These are phyloP conservation scores for Mycosarcoma maydis DNA, from an alignment of 1,284 basidiomycete genomes.

Conservation along the genomic window DNA sequence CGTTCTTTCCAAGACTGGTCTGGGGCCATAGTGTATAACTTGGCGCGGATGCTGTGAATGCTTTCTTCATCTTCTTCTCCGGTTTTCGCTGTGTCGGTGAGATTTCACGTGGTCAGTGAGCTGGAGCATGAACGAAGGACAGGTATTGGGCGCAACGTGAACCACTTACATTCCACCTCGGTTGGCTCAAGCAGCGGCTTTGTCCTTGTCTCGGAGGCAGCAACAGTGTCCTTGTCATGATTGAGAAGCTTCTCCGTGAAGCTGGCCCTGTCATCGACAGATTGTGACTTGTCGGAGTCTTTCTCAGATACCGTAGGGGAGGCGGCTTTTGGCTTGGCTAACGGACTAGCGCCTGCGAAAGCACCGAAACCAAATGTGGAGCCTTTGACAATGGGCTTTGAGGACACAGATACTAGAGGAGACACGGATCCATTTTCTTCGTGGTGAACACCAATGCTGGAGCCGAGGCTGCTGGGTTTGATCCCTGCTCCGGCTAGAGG, in stretches of 20 bases:
- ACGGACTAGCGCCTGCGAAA: constrained; percentile 47
- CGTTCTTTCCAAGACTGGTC: constrained; percentile 85
- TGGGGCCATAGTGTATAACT: constrained; percentile 76
- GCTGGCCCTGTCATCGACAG: constrained; percentile 16
- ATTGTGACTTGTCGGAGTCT: constrained; percentile 8
- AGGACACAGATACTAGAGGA: constrained; percentile 3
- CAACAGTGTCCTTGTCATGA: constrained; percentile 10
- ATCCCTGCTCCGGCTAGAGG: constrained; percentile 25
- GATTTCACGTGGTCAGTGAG: too few relatives aligned
- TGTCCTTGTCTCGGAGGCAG: constrained; percentile 11
- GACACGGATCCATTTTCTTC: constrained; percentile 22
- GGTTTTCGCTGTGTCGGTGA: constrained; percentile 82
- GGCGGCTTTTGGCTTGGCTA: constrained; percentile 33
- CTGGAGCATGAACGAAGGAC: too few relatives aligned
- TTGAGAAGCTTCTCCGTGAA: constrained; percentile 34
- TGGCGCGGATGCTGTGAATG: constrained; percentile 82
- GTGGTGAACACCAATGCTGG: constrained; percentile 35
- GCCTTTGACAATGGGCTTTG: constrained; percentile 33
- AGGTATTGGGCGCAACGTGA: too few relatives aligned
- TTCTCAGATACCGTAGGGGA: constrained; percentile 13
- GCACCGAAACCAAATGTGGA: constrained; percentile 53
- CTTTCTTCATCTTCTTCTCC: constrained; percentile 93
- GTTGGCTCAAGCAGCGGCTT: constrained; percentile 30
- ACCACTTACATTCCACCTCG: constrained; percentile 42
- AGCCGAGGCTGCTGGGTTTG: constrained; percentile 44